Evolutionary conservation across 371 early-diverging fungal genomes (phyloP).

Genomic region (Apophysomyces sp.): DNA sequence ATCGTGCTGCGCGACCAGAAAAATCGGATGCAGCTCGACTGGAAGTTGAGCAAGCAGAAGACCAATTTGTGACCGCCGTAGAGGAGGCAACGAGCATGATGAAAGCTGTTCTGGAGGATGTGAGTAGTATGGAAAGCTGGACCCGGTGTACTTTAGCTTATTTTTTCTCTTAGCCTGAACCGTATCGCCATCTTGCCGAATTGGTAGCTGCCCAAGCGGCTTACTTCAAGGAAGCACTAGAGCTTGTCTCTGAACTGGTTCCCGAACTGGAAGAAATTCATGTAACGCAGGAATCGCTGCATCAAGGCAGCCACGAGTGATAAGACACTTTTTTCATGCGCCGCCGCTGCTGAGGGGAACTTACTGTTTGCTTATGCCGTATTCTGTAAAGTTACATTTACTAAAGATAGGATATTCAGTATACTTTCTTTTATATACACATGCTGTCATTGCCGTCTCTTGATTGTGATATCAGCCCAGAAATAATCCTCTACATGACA

Average conservation of each 20-base stretch:
- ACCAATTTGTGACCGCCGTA: constrained; percentile 86
- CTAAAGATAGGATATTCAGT: no score
- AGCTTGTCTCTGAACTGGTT: constrained; percentile 74
- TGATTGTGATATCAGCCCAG: no score
- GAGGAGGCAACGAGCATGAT: constrained; percentile 91
- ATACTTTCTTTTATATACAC: no score
- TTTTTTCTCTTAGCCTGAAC: constrained; percentile 64
- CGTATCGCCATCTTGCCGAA: constrained; percentile 78
- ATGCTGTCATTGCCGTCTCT: no score
- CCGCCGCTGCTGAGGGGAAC: no score
- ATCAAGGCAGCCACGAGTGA: no score
- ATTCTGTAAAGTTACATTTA: no score
- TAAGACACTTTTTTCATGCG: no score
- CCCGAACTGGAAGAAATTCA: constrained; percentile 93
- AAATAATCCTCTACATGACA: no score
- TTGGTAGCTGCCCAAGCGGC: constrained; percentile 83
- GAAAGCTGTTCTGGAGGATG: constrained; percentile 84
- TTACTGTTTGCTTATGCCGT: no score
- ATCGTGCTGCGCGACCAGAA: constrained; percentile 74
- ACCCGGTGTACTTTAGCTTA: not conserved
- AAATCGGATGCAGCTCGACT: constrained; percentile 66
- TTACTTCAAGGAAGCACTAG: constrained; percentile 81
- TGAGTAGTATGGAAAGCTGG: constrained; percentile 18
- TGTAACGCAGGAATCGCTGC: constrained; percentile 87
- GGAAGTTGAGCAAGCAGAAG: constrained; percentile 90